Evolutionary conservation across 2,329 filamentous ascomycete genomes (phyloP).

Genomic region (Curvularia sp.): DNA sequence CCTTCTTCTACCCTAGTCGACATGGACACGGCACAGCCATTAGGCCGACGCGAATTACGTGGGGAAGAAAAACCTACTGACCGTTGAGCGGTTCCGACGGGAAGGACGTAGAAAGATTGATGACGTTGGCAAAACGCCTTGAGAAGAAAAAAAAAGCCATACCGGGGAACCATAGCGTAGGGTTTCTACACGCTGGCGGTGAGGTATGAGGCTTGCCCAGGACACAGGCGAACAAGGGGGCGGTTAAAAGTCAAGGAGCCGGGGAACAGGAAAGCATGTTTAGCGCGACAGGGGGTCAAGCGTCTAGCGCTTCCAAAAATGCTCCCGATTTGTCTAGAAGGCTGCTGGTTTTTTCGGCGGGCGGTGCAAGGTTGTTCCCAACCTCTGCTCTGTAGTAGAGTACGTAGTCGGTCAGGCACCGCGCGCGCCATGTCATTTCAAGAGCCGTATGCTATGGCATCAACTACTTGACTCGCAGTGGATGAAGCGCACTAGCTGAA

Average conservation of each 20-base stretch:
- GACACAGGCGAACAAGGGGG: slow-evolving; percentile 23
- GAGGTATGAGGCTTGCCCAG: slow-evolving; percentile 36
- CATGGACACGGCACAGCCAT: slow-evolving; percentile 22
- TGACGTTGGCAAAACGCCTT: slow-evolving; percentile 10
- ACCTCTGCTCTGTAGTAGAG: slow-evolving; percentile 12
- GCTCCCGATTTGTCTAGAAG: slow-evolving; percentile 39
- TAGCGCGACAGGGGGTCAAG: slow-evolving; percentile 30
- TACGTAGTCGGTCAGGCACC: slow-evolving; percentile 21
- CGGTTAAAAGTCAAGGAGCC: slow-evolving; percentile 23
- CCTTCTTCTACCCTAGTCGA: slow-evolving; percentile 14
- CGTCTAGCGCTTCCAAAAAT: slow-evolving; percentile 29
- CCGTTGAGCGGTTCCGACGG: neutral
- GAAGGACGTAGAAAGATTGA: neutral
- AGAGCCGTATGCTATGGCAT: slow-evolving; percentile 12
- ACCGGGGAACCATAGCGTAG: slow-evolving; percentile 20
- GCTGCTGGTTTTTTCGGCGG: slow-evolving; percentile 21
- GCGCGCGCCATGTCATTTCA: slow-evolving; percentile 16
- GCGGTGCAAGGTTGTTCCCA: slow-evolving; percentile 28
- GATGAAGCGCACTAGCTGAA: slow-evolving; percentile 10
- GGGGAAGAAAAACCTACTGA: neutral
- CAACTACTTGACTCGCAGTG: slow-evolving; percentile 19
- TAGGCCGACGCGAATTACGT: slow-evolving; percentile 8
- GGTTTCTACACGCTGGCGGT: slow-evolving; percentile 37
- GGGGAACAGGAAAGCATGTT: slow-evolving; percentile 16
- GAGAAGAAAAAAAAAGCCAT: slow-evolving; percentile 18